These are phyloP conservation scores for Melampsora abietis-canadensis DNA, from an alignment of 1,284 basidiomycete genomes.

Conservation along the genomic window DNA sequence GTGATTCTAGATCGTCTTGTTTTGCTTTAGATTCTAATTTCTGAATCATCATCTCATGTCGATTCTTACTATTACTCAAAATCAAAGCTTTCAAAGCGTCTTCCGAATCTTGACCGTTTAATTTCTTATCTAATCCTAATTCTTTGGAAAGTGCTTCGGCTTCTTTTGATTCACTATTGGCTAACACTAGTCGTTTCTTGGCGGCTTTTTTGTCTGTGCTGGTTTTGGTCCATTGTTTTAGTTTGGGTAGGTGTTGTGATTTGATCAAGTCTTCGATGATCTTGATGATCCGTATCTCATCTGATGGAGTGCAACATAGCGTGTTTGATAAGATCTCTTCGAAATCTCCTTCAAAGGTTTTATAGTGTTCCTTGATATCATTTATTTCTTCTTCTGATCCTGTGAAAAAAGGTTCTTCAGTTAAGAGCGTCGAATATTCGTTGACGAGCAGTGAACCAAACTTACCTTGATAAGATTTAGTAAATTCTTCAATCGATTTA, in stretches of 20 bases:
- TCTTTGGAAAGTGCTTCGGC: constrained; percentile 30
- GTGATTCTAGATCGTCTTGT: not conserved
- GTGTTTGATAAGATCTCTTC: constrained; percentile 17
- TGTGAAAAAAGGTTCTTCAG: not conserved
- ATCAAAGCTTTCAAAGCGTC: constrained; percentile 23
- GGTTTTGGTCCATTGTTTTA: not conserved
- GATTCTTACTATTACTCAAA: not conserved
- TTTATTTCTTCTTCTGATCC: constrained; percentile 38
- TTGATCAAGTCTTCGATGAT: constrained; percentile 35
- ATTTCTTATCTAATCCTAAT: constrained; percentile 33
- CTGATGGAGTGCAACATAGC: constrained; percentile 20
- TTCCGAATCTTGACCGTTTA: not conserved
- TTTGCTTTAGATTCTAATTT: constrained; percentile 33
- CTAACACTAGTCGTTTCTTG: constrained; percentile 15
- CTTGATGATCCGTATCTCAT: constrained; percentile 27
- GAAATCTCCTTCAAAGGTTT: constrained; percentile 16
- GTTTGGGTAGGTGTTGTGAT: constrained; percentile 2
- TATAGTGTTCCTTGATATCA: constrained; percentile 28
- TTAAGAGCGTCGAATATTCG: not conserved
- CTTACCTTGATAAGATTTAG: constrained; percentile 35
- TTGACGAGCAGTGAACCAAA: not conserved
- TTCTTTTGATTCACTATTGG: constrained; percentile 28
- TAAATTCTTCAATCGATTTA: constrained; percentile 43
- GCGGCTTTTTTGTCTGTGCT: not conserved
- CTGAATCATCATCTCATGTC: constrained; percentile 23